Base-by-base conservation (phyloP, 129 eudicot species). In the Helianthus annuus region DNA sequence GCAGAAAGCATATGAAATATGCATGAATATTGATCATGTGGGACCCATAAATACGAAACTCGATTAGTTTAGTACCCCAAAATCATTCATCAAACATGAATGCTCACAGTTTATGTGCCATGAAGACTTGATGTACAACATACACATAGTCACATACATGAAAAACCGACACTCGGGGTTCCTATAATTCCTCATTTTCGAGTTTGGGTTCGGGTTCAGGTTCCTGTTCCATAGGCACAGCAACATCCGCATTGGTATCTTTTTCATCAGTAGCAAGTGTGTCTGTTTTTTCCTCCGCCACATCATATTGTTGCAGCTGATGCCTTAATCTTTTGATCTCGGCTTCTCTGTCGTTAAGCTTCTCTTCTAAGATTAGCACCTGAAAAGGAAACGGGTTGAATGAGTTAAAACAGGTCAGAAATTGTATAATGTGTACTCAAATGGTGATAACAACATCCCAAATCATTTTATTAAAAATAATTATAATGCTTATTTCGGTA, bases 291-390 rank as follows among this genome's bases (percentile, higher is more conserved):
- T 81, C 87, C 78, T 86, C 92, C 45, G 24, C 76, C 49, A 9
- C 45, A 57, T 70, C 76, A 38, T 72, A 81, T 38, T 80, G 80
- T 48, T 86, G 83, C 77, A 86, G 67, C 64, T 85, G 83, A 11
- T 62, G 77, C 84, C 79, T 87, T 71, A 92, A 65, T 79, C 88
- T 83, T 58, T 61, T 54, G 34, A 89, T 85, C 79, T 85, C 90
- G 66, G 76, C 88, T 13, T 92, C 98, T 69, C 77, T 83, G 29
- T 89, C 98, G 68, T 80, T 94, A 58, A 92, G 80, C 78, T 85
- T 87, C 73, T 89, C 96, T 92, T 85, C 96, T 84, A 92, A 73
- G 65, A 87, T 79, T 16, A 83, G 73, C 77, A 79, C 95, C 98
- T 92, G 68, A 34, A 54, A 45, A 69, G 12, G 12, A 3, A 52